Evolutionary conservation across 768 basidiomycete genomes (phyloP), one percentile per base, ranked within the genome.

Genomic region (Ramaria rubella): DNA sequence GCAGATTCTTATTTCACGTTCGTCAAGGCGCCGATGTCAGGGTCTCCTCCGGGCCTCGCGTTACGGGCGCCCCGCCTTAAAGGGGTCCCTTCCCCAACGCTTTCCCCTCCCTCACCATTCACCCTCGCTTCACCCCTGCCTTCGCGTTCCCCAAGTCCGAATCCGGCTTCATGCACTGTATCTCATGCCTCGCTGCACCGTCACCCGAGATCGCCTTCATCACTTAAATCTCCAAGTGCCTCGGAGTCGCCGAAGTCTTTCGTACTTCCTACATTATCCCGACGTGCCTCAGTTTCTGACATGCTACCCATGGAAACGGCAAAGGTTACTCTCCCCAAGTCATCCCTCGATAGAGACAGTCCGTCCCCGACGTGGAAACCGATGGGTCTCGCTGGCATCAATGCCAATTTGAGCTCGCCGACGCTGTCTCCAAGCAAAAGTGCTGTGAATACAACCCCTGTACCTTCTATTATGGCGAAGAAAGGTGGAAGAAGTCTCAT

Each of bases 21-120:
- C 26, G 19, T 46, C 42, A 31, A 24, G 5, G 24, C 17, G 17
- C 38, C 54, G 19, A 4, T 23, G 19, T 31, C 30, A 4, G 31
- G 44, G 14, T 55, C 54, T 23, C 54, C 54, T 33, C 54, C 54
- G 30, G 54, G 54, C 15, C 27, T 55, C 8, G 30, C 54, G 14
- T 23, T 33, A 45, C 54, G 23, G 11, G 17, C 54, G 19, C 26
- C 54, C 2, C 30, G 19, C n/a, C 30, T 45, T 9, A 45, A 31
- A 44, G 26, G 4, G 14, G 19, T 43, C 17, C 26, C 54, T 21
- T 55, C 54, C 34, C 52, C 52, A n/a, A 43, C 52, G 26, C 26
- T 55, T 21, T 21, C 30, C 11, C 54, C 54, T 5, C 26, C 36
- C 17, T 43, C 42, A 1, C 54, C 54, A 4, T 33, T 45, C 12